These are phyloP conservation scores for Schizosaccharomyces osmophilus DNA, from an alignment of 805 yeast genomes.

Conservation along the genomic window DNA sequence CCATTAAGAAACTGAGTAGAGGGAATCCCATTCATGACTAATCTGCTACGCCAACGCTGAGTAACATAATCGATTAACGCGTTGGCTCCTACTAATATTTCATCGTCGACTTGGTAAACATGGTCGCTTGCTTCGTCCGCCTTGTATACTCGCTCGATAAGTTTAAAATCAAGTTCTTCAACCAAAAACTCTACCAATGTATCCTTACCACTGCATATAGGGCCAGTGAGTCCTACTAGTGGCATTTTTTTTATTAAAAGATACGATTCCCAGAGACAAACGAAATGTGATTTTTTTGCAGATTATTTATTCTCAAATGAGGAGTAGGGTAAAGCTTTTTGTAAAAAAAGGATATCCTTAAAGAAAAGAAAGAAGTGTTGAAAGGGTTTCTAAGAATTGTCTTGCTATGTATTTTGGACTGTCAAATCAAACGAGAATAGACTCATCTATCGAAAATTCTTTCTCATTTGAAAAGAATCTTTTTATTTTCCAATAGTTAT, in stretches of 20 bases:
- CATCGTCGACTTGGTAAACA: not conserved
- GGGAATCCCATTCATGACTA: slow-evolving; percentile 30
- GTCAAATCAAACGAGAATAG: too few species aligned
- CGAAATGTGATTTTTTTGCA: not conserved
- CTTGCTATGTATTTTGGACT: not conserved
- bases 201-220: slow-evolving; percentile 39
- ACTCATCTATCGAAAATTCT: too few species aligned
- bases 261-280: not conserved
- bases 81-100: slow-evolving; percentile 11
- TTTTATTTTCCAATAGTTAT: too few species aligned
- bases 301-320: not conserved
- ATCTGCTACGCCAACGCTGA: slow-evolving; percentile 34
- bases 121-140: not conserved
- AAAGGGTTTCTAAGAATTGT: too few species aligned
- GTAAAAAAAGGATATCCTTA: too few species aligned
- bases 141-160: slow-evolving; percentile 2
- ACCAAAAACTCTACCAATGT: slow-evolving; percentile 35
- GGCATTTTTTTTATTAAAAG: not conserved
- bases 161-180: slow-evolving; percentile 9
- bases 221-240: slow-evolving; percentile 49
- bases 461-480: too few species aligned
- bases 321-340: too few species aligned
- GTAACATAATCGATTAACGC: slow-evolving; percentile 40
- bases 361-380: too few species aligned
- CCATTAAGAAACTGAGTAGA: slow-evolving; percentile 20